Conservation (phyloP, 202 grass and related monocot genomes). For the Hordeum pubiflorum region DNA sequence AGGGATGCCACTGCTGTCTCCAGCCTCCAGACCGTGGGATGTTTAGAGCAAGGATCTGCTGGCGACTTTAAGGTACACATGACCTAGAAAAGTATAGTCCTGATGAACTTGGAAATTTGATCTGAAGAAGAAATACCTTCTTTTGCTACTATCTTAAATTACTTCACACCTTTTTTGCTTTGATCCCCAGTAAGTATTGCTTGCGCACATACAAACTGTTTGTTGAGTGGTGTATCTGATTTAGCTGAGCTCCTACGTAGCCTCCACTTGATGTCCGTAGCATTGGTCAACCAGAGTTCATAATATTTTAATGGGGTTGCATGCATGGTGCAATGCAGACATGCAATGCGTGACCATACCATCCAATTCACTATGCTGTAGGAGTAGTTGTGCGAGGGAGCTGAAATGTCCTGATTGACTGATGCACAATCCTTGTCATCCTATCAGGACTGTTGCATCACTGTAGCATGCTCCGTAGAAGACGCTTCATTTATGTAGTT, state of each 20-base stretch:
- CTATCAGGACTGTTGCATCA: neutral
- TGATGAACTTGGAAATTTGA: constrained; percentile 19
- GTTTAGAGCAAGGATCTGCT: constrained; percentile 69
- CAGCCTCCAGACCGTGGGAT: constrained; percentile 47
- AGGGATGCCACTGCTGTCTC: constrained; percentile 41
- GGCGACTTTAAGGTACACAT: constrained; percentile 68
- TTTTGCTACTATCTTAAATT: constrained; percentile 15
- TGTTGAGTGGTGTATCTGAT: neutral
- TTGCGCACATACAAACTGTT: neutral
- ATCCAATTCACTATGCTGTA: neutral
- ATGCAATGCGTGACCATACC: neutral
- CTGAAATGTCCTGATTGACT: neutral
- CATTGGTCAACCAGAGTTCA: neutral
- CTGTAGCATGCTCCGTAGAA: neutral
- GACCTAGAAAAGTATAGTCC: constrained; percentile 13
- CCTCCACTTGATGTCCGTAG: neutral
- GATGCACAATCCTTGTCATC: neutral
- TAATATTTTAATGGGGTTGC: neutral
- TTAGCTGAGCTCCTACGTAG: neutral
- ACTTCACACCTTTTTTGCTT: neutral
- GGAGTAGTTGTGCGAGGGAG: neutral
- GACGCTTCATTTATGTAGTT: constrained; percentile 19
- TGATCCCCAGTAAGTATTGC: neutral
- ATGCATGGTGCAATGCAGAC: no score
- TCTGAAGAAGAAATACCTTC: constrained; percentile 25